These are phyloP conservation scores for Corinectria fuckeliana DNA, from an alignment of 2,329 filamentous ascomycete genomes.

Conservation along the genomic window DNA sequence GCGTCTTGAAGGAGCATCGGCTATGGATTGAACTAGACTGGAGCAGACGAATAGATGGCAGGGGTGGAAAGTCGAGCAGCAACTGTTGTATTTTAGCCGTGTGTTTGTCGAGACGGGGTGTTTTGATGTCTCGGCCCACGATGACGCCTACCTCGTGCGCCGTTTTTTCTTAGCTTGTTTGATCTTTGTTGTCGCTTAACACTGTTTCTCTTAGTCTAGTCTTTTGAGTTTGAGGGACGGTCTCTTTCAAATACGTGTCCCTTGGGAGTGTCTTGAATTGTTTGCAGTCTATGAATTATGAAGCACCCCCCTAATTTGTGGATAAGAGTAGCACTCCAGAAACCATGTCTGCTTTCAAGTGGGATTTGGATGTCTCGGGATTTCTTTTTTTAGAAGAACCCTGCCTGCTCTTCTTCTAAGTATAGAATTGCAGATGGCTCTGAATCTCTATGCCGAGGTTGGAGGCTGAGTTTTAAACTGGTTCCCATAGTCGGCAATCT, in stretches of 20 bases:
- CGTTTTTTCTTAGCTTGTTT: conserved; percentile 49
- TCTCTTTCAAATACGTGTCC: conserved; percentile 6
- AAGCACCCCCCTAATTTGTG: too few species aligned
- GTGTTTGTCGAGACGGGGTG: conserved; percentile 42
- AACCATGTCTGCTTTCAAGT: too few species aligned
- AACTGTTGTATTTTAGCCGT: conserved; percentile 50
- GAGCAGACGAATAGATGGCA: conserved; percentile 42
- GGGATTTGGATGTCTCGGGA: too few species aligned
- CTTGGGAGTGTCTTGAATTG: not conserved
- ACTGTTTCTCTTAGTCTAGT: conserved; percentile 37
- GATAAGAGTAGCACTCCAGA: too few species aligned
- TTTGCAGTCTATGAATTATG: not conserved
- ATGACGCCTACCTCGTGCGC: conserved; percentile 42
- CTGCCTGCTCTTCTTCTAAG: too few species aligned
- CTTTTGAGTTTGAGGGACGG: conserved; percentile 19
- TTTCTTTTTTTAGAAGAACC: too few species aligned
- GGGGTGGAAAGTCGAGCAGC: conserved; percentile 38
- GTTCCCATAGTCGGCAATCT: not conserved
- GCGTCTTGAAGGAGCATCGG: conserved; percentile 42
- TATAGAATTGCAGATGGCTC: not conserved
- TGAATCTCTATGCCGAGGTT: not conserved
- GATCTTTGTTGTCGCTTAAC: conserved; percentile 44
- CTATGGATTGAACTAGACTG: conserved; percentile 43
- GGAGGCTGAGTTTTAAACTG: too few species aligned
- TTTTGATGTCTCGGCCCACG: conserved; percentile 42